phyloP scores from a whole-genome alignment of 2,329 filamentous ascomycete genomes.

The Annulohypoxylon truncatum region DNA sequence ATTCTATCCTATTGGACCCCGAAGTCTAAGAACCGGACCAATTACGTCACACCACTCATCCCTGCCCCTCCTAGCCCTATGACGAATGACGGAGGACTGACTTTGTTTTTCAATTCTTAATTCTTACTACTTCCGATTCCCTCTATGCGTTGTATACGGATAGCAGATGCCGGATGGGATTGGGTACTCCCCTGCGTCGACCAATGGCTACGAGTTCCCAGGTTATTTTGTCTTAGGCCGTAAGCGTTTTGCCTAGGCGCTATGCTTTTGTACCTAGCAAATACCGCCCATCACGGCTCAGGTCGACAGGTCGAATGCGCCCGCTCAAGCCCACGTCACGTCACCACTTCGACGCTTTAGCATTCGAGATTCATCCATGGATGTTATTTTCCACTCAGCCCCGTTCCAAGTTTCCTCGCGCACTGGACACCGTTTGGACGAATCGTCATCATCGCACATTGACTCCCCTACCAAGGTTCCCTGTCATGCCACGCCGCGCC shows the following conservation, averaged over 20 bases:
- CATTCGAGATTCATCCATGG: conserved; percentile 23
- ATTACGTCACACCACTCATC: conserved; percentile 18
- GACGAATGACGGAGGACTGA: neutral
- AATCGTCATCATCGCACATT: conserved; percentile 32
- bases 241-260: neutral
- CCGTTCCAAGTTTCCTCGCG: conserved; percentile 24
- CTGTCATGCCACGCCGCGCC: conserved; percentile 27
- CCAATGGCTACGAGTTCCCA: neutral
- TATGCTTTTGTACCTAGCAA: no score
- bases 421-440: conserved; percentile 1
- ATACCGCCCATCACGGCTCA: conserved; percentile 4
- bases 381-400: neutral
- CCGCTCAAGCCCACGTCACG: conserved; percentile 32
- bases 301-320: conserved; percentile 8
- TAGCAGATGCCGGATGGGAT: conserved; percentile 1
- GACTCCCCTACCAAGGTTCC: conserved; percentile 7
- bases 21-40: neutral
- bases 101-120: neutral
- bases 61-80: neutral
- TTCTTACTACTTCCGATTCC: neutral
- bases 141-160: conserved; percentile 3
- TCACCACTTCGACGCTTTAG: conserved; percentile 15
- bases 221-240: neutral
- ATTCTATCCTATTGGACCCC: conserved; percentile 1
- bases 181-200: neutral